Base-by-base conservation (phyloP, 495 filamentous ascomycete species). In the Aspergillus bridgeri region DNA sequence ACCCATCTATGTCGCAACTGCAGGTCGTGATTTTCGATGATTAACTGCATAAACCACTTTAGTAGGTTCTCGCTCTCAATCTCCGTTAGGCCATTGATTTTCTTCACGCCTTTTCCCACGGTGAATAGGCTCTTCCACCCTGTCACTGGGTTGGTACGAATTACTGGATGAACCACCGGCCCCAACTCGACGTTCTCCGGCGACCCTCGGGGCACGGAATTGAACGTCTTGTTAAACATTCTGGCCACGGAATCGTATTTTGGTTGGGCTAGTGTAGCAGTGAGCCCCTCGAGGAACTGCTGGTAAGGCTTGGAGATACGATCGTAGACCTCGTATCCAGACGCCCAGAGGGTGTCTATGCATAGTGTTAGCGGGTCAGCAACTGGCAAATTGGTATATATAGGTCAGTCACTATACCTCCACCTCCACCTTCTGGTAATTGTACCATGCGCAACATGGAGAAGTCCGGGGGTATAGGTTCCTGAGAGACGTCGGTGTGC, bases 41-140 rank as follows among this genome's bases (percentile, higher is more conserved):
- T 77, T 65, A 62, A 89, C 79, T 76, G 79, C 81, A 49, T 81
- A 67, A 25, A 89, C 68, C 47, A 87, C 66, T 38, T 70, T 53
- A 54, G 75, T 70, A 59, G 75, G 79, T 54, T 44, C 2, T 21
- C 23, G 33, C 58, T 64, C 77, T 90, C 87, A 15, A 73, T 44
- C 13, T 58, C 57, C 33, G 24, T 52, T 29, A 66, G 7, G 3
- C 48, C 65, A 20, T 67, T 61, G 23, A 67, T 64, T 4, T 44
- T 21, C 29, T 54, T 38, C 5, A 64, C 59, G 45, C 65, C 56
- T 6, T 54, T 55, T 3, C 65, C 65, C 3, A 83, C 76, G 0
- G 79, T 80, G 62, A 87, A 91, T n/a, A 92, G 67, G 21, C 69
- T 76, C 72, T 89, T 89, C 88, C 88, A 91, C 3, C 87, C 88